These are phyloP conservation scores for Aspergillus sp. DNA, from an alignment of 2,329 filamentous ascomycete genomes.

Conservation along the genomic window DNA sequence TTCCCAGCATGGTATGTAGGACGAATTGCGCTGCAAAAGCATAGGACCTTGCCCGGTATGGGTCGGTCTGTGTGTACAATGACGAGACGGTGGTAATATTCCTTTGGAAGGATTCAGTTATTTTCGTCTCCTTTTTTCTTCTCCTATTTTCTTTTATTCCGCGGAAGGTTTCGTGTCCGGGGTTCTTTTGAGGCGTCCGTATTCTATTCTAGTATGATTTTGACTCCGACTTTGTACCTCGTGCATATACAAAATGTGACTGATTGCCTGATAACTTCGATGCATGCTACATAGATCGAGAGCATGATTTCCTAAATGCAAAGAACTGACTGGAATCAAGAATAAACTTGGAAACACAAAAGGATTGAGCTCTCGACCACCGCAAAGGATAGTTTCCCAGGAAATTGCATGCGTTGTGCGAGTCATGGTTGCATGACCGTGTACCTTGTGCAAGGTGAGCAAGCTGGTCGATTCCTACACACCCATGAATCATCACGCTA, in stretches of 20 bases:
- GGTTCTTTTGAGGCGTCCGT: too few species aligned
- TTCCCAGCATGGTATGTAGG: constrained; percentile 4
- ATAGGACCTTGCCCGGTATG: constrained; percentile 8
- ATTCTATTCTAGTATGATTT: too few species aligned
- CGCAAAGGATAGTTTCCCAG: neutral
- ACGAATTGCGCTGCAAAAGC: constrained; percentile 3
- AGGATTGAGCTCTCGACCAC: too few species aligned
- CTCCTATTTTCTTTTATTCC: constrained; percentile 3
- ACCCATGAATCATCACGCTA: too few species aligned
- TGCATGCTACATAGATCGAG: too few species aligned
- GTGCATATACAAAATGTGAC: too few species aligned
- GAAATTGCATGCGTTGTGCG: neutral
- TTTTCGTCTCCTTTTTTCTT: constrained; percentile 3
- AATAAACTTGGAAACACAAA: too few species aligned
- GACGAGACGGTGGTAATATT: constrained; percentile 10
- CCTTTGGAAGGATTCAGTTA: constrained; percentile 4
- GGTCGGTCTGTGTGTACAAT: constrained; percentile 18
- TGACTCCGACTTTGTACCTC: too few species aligned
- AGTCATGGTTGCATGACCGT: neutral
- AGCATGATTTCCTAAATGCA: too few species aligned
- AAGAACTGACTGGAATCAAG: too few species aligned
- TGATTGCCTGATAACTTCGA: too few species aligned
- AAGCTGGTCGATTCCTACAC: neutral
- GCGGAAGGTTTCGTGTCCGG: neutral
- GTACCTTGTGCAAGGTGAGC: neutral